Conservation (phyloP, 2,329 filamentous ascomycete genomes). For the Harringtonia aguacate region DNA sequence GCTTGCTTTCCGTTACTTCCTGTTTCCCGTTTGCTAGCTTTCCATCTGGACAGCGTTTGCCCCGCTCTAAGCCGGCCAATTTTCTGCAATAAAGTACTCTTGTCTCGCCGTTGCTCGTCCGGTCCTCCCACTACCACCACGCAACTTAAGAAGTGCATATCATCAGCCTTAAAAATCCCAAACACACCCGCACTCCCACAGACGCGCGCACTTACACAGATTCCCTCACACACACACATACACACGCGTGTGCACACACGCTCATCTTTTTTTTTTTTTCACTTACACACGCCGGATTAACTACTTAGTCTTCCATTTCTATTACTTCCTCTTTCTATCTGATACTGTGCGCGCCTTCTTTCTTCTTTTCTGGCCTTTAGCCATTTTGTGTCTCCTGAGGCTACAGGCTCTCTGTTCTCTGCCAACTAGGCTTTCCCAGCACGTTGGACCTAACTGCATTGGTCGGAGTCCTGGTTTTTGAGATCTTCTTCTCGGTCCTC, state of each 20-base stretch:
- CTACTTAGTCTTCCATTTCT: too few species aligned
- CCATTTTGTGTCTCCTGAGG: not conserved
- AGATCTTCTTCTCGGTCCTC: not conserved
- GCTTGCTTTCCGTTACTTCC: slow-evolving; percentile 23
- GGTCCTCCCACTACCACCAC: slow-evolving; percentile 17
- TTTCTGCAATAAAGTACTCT: slow-evolving; percentile 55
- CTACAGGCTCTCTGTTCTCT: not conserved
- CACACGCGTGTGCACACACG: too few species aligned
- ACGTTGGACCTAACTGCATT: slow-evolving; percentile 1
- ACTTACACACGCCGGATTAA: too few species aligned
- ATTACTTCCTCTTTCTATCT: not conserved
- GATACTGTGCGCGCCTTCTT: not conserved
- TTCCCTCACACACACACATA: slow-evolving; percentile 2
- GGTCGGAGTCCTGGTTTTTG: not conserved
- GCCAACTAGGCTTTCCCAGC: not conserved
- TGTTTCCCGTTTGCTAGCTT: slow-evolving; percentile 24
- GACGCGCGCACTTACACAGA: slow-evolving; percentile 14
- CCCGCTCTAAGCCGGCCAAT: slow-evolving; percentile 31
- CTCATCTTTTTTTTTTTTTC: too few species aligned
- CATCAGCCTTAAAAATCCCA: slow-evolving; percentile 20
- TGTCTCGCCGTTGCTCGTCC: slow-evolving; percentile 47
- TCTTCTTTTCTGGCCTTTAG: not conserved
- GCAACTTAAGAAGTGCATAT: slow-evolving; percentile 5
- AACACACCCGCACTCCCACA: slow-evolving; percentile 27
- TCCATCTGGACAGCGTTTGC: slow-evolving; percentile 24